phyloP scores from a whole-genome alignment of 2,329 filamentous ascomycete species.

The Diaporthe citri region DNA sequence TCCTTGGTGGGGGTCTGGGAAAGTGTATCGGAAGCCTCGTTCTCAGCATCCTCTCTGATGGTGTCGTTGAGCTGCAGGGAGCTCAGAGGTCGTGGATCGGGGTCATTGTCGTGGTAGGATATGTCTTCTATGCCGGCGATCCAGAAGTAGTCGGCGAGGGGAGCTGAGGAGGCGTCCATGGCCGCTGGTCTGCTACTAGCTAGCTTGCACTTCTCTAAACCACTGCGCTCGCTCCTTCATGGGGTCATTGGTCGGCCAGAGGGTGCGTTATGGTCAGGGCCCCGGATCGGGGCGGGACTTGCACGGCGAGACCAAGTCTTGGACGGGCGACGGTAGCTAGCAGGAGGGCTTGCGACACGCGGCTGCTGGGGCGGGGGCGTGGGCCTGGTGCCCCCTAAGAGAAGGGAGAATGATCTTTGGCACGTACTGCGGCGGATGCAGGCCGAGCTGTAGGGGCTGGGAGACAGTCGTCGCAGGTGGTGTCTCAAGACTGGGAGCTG shows the following conservation, averaged over 20 bases:
- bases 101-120: slow-evolving; percentile 68
- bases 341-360: slow-evolving; percentile 3
- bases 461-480: slow-evolving; percentile 19
- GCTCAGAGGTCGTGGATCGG: slow-evolving; percentile 48
- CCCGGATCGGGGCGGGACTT: slow-evolving; percentile 34
- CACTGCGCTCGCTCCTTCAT: slow-evolving; percentile 35
- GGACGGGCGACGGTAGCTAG: slow-evolving; percentile 15
- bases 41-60: slow-evolving; percentile 74
- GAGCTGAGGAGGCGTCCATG: slow-evolving; percentile 73
- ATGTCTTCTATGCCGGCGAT: slow-evolving; percentile 79
- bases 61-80: slow-evolving; percentile 65
- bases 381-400: slow-evolving; percentile 24
- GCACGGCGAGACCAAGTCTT: slow-evolving; percentile 28
- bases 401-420: neutral
- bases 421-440: neutral
- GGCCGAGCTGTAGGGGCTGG: slow-evolving; percentile 8
- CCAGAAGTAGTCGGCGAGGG: slow-evolving; percentile 82
- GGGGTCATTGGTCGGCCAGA: slow-evolving; percentile 38
- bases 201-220: slow-evolving; percentile 32
- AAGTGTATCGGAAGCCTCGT: slow-evolving; percentile 56
- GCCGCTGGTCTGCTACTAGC: slow-evolving; percentile 50
- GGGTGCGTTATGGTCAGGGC: slow-evolving; percentile 13
- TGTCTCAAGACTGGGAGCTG: slow-evolving; percentile 26
- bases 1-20: slow-evolving; percentile 48
- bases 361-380: slow-evolving; percentile 12